Evolutionary conservation across 169 alveolate genomes (phyloP), one percentile per base, ranked within the genome.

Genomic region (Cryptosporidium sp.): DNA sequence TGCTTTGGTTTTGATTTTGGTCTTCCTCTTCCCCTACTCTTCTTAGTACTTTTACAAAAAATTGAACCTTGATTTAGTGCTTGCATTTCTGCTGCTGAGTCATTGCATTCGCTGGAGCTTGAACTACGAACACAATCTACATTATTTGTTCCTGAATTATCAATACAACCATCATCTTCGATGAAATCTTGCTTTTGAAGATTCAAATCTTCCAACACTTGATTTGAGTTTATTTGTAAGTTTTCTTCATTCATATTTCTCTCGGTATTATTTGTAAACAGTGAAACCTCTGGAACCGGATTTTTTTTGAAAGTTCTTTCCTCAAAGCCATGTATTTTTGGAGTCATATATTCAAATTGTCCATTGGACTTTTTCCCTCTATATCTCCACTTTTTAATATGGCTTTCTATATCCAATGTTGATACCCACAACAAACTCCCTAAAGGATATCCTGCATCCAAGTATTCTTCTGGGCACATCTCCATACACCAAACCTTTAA

Each of bases 401-500:
- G 89, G n/a, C 80, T 80, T 48, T 80, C 89, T 10, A 80, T 80
- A 62, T 80, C 89, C 42, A 80, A 26, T 23, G 89, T 80, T 62
- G 89, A 80, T 0, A 80, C 89, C 89, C 89, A 80, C 16, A 80
- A 44, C 31, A 80, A 80, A 65, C 89, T 80, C 44, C 89, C 89
- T 12, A 65, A 51, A 61, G 89, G 89, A 42, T 80, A 80, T 37
- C 89, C 89, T 65, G 80, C 89, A 42, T 80, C 89, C 48, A 80
- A 65, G 62, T 80, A 80, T 8, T 61, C 89, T 48, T 80, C 89
- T 2, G 89, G 89, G 8, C 89, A 80, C 89, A 80, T 80, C 16
- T 80, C 89, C 89, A 80, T 80, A 45, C 89, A 80, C 89, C 89
- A 80, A 39, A 80, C 89, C 53, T 80, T 80, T 2, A 80, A 48